Conservation (phyloP, 2,329 filamentous ascomycete genomes). For the Byssoonygena ceratinophila region DNA sequence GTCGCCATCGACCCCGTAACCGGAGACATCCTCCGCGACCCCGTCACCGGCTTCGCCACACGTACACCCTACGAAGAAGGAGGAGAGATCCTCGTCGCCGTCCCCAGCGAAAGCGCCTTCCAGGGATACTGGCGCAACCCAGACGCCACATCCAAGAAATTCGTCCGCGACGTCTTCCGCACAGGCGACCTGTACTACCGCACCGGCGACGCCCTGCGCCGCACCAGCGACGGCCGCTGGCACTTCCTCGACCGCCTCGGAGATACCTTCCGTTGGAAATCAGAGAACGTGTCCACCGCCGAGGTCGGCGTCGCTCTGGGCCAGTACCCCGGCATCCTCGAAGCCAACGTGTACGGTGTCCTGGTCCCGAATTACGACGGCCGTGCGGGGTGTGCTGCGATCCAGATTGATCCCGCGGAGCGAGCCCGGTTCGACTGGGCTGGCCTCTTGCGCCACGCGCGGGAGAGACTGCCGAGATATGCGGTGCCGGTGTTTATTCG, state of each 20-base stretch:
- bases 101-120: constrained; percentile 50
- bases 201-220: constrained; percentile 55
- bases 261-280: constrained; percentile 67
- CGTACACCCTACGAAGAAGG: constrained; percentile 55
- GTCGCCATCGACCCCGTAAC: constrained; percentile 59
- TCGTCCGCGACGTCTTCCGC: constrained; percentile 52
- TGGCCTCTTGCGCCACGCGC: constrained; percentile 49
- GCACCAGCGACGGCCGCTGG: constrained; percentile 54
- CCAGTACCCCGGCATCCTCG: constrained; percentile 47
- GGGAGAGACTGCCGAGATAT: constrained; percentile 55
- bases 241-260: constrained; percentile 61
- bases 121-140: constrained; percentile 60
- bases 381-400: constrained; percentile 52
- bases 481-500: constrained; percentile 66
- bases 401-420: constrained; percentile 44
- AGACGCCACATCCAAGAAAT: constrained; percentile 57
- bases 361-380: constrained; percentile 56
- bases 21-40: constrained; percentile 55
- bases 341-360: constrained; percentile 63
- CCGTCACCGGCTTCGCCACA: constrained; percentile 56
- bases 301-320: constrained; percentile 58
- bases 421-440: constrained; percentile 48
- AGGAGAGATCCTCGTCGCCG: constrained; percentile 63
- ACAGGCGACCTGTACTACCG: constrained; percentile 61
- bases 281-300: constrained; percentile 56